Percentiles rank a stretch among this genome's conserved stretches.
These are phyloP conservation scores for Termitomyces heimii DNA, from an alignment of 768 basidiomycete species.

Conservation along the genomic window DNA sequence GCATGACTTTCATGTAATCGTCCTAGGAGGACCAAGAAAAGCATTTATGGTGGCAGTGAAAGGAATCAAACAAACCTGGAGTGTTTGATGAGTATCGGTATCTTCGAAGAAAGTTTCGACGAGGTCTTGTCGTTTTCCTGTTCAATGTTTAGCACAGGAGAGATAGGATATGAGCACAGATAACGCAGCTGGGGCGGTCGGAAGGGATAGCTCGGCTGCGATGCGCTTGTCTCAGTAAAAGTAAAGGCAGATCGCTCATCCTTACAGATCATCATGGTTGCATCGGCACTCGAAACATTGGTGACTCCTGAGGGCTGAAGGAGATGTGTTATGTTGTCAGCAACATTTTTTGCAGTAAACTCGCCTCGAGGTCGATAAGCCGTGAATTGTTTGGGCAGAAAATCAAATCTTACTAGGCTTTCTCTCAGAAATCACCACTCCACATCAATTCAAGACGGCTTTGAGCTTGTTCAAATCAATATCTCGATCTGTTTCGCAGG, in stretches of 20 bases:
- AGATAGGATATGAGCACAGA: slow-evolving; percentile 82
- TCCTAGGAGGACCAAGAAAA: slow-evolving; percentile 42
- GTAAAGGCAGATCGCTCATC: not conserved
- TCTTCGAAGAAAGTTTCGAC: slow-evolving; percentile 87
- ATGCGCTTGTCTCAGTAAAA: not conserved
- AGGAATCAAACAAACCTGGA: slow-evolving; percentile 53
- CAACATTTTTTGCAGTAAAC: slow-evolving; percentile 73
- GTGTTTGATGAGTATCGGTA: slow-evolving; percentile 54
- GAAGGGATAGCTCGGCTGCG: slow-evolving; percentile 74
- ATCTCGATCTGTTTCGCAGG: slow-evolving; percentile 62
- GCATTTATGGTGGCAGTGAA: not conserved
- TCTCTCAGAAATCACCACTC: slow-evolving; percentile 84
- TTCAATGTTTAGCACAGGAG: slow-evolving; percentile 22
- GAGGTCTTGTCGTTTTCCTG: slow-evolving; percentile 81
- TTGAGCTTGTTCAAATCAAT: slow-evolving; percentile 84
- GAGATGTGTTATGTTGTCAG: slow-evolving; percentile 73
- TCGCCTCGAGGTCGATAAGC: slow-evolving; percentile 48
- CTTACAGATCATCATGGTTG: slow-evolving; percentile 51
- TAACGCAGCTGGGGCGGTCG: slow-evolving; percentile 73
- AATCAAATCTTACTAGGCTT: slow-evolving; percentile 60
- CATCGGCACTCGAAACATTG: slow-evolving; percentile 39
- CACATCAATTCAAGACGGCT: slow-evolving; percentile 84
- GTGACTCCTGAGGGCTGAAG: slow-evolving; percentile 40
- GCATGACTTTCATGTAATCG: slow-evolving; percentile 85
- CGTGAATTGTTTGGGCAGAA: not conserved